Base-by-base conservation (phyloP, 1,139 yeast species). In the Candida sanyaensis region DNA sequence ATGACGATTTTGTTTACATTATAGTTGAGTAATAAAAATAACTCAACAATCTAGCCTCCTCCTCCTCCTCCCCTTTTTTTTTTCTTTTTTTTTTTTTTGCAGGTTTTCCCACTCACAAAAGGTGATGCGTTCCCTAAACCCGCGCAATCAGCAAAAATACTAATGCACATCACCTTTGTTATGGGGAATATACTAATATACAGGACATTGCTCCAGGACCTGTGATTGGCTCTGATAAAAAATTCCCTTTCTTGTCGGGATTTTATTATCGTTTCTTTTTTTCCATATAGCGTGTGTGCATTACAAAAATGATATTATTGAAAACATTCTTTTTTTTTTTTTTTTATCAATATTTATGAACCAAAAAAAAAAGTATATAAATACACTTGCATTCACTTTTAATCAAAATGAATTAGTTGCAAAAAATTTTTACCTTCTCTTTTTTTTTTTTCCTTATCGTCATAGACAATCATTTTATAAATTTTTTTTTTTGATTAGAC, bases 211-310 rank as follows among this genome's bases (percentile, higher is more conserved):
- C 33, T 43, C 45, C 44, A 33, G 36, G 26, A 9, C 7, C 31
- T 45, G 33, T 45, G 48, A 45, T 45, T 45, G 48, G 48, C 24
- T 42, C 37, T 45, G 48, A 45, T 45, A 45, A 42, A 37, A n/a
- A 6, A 37, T 12, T 4, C 11, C 12, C 26, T 32, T 21, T 37
- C 37, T 33, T 39, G 36, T 24, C 49, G 11, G 44, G 46, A 43
- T 33, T 8, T 26, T 28, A 27, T 37, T 31, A 10, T 7, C 29
- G 24, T 28, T 33, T 31, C 34, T 17, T 32, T 42, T n/a, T 42
- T 23, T 42, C 30, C n/a, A n/a, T 23, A 6, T 10, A 12, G 31
- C 8, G 40, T 37, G 27, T 37, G 29, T 13, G 41, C 41, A 37
- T 37, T 43, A 43, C 45, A 43, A 37, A 37, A 37, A 27, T 7